Percentiles rank a stretch among this genome's conserved stretches.
phyloP scores from a whole-genome alignment of 202 grass and related monocot species.

The Alloteropsis angusta region DNA sequence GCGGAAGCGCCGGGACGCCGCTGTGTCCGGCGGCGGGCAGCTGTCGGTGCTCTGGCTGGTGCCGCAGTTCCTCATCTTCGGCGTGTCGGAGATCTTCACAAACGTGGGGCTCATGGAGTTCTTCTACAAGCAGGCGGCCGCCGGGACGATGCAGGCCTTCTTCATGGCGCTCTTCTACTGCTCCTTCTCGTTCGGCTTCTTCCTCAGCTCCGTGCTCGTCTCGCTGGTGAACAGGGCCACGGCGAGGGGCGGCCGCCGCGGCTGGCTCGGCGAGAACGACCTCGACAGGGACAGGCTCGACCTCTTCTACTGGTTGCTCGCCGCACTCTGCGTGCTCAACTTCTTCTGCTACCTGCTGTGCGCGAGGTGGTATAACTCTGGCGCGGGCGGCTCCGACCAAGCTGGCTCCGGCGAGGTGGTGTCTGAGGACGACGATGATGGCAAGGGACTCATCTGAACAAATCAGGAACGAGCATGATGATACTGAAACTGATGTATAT shows the following conservation, averaged over 20 bases:
- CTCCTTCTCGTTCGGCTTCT: slow-evolving; percentile 8
- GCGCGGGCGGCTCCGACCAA: neutral
- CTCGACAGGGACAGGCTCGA: neutral
- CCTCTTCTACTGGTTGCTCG: slow-evolving; percentile 6
- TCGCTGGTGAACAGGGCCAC: neutral
- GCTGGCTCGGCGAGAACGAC: neutral
- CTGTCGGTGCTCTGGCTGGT: neutral
- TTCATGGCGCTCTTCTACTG: slow-evolving; percentile 12
- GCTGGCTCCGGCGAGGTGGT: neutral
- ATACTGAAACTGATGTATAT: slow-evolving; percentile 4
- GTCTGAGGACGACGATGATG: neutral
- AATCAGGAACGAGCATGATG: neutral
- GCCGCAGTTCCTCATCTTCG: slow-evolving; percentile 4
- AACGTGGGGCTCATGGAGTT: slow-evolving; percentile 12
- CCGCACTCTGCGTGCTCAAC: neutral
- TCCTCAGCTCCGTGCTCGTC: slow-evolving; percentile 2
- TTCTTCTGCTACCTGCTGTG: slow-evolving; percentile 4
- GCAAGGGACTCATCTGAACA: neutral
- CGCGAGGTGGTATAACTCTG: neutral
- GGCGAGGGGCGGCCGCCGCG: neutral
- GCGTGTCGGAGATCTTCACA: slow-evolving; percentile 3
- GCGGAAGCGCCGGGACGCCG: slow-evolving; percentile 30
- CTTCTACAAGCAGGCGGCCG: neutral
- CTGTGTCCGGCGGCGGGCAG: neutral
- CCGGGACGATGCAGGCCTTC: neutral